phyloP scores from a whole-genome alignment of 345 rosid genomes.

The Turritis glabra region DNA sequence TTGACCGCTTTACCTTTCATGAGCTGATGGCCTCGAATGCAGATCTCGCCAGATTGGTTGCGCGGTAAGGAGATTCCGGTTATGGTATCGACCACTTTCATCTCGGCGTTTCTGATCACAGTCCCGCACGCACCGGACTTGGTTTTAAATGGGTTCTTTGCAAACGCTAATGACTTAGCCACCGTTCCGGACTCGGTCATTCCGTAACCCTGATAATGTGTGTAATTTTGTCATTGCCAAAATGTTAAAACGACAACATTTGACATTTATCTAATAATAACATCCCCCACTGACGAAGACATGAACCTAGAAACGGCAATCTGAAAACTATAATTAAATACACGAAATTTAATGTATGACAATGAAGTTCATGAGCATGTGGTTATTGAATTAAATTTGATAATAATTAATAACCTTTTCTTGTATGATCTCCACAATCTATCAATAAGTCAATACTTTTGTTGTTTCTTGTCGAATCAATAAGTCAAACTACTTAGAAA shows the following conservation, averaged over 20 bases:
- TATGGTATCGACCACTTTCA: conserved; percentile 81
- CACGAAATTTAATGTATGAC: not conserved
- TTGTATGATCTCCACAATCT: conserved; percentile 13
- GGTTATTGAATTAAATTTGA: not conserved
- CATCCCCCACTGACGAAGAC: conserved; percentile 20
- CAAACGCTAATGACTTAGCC: conserved; percentile 77
- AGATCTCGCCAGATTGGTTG: conserved; percentile 77
- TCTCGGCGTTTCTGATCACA: conserved; percentile 81
- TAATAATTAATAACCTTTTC: not conserved
- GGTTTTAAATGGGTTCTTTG: conserved; percentile 64
- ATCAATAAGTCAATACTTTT: not conserved
- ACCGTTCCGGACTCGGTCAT: conserved; percentile 98
- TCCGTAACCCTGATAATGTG: conserved; percentile 66
- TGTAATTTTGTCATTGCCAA: not conserved
- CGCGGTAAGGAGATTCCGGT: conserved; percentile 58
- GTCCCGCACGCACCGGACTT: conserved; percentile 90
- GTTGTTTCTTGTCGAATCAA: not conserved
- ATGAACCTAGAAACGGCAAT: not conserved
- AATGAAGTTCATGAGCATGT: conserved; percentile 13
- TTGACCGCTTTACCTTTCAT: conserved; percentile 63
- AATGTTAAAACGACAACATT: not conserved
- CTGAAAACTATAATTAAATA: not conserved
- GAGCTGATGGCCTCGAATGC: conserved; percentile 78
- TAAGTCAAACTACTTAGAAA: not conserved
- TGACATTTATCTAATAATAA: not conserved